These are phyloP conservation scores for Aspergillus fijiensis DNA, from an alignment of 2,329 filamentous ascomycete genomes.

Conservation along the genomic window DNA sequence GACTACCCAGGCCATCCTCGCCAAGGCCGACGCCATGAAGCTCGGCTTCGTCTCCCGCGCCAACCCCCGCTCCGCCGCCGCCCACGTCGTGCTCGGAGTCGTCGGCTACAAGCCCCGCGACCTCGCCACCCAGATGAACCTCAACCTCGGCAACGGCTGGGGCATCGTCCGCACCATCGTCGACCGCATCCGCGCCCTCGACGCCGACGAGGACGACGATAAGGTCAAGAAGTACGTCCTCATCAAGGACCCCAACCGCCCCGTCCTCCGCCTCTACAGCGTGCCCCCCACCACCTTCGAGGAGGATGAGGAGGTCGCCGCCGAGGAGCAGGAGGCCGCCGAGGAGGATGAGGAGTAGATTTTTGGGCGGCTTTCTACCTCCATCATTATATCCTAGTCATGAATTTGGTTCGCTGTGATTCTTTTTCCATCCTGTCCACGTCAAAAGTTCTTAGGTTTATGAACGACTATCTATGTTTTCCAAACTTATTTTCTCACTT, in stretches of 20 bases:
- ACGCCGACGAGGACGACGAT: slow-evolving; percentile 43
- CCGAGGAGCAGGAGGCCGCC: slow-evolving; percentile 56
- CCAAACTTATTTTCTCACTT: no score
- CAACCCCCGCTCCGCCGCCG: slow-evolving; percentile 88
- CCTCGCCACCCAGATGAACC: slow-evolving; percentile 96
- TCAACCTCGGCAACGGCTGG: slow-evolving; percentile 96
- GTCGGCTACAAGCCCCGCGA: slow-evolving; percentile 97
- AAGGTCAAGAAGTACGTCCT: slow-evolving; percentile 53
- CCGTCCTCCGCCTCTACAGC: slow-evolving; percentile 87
- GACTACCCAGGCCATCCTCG: slow-evolving; percentile 95
- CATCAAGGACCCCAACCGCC: slow-evolving; percentile 93
- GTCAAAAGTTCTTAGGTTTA: no score
- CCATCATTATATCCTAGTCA: neutral
- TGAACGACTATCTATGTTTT: no score
- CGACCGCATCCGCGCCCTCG: slow-evolving; percentile 63
- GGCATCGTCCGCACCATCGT: slow-evolving; percentile 97
- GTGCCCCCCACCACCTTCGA: slow-evolving; percentile 87
- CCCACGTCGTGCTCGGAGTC: slow-evolving; percentile 93
- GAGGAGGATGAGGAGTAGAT: slow-evolving; percentile 50
- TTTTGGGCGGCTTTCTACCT: neutral
- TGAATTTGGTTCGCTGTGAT: neutral
- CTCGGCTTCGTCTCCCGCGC: slow-evolving; percentile 94
- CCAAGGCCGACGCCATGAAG: slow-evolving; percentile 98
- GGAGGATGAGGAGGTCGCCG: slow-evolving; percentile 71
- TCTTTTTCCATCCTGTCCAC: neutral